Base-by-base conservation (phyloP, 73 alveolate genomes). In the Halteria grandinella region DNA sequence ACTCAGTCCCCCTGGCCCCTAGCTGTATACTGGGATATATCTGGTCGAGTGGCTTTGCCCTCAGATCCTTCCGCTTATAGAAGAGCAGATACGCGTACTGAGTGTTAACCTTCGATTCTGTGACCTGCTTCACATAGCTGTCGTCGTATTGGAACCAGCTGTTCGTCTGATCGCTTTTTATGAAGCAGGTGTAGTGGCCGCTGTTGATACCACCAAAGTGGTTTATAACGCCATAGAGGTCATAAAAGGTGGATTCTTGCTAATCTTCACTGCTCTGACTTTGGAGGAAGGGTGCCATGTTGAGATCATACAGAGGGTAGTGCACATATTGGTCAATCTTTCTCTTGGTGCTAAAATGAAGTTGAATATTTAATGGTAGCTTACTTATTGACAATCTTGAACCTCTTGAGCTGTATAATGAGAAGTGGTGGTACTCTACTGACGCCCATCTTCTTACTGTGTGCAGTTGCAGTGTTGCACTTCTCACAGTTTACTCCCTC, bases 71-170 rank as follows among this genome's bases (percentile, higher is more conserved):
- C 55, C 88, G 59, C 33, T 77, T 84, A 69, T 90, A 90, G 53
- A 90, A 72, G 44, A 90, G 80, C 32, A 90, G 86, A 70, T 90
- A 90, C 10, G 97, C 94, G 23, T 59, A 64, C 55, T 81, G 78
- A 45, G 85, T 79, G 44, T 89, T 83, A 55, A 90, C 74, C 48
- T 72, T 57, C 44, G 82, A 55, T 54, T 66, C 91, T 31, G 81
- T 62, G 34, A 78, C 58, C 28, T 86, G 82, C 25, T 86, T 29
- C 6, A 41, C 66, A 4, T 41, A 11, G 3, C 81, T 66, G 77
- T 93, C 98, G 78, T 93, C 98, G 60, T 84, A 93, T 27, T 78
- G 44, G 57, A 49, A 87, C 98, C 98, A 93, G 21, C 71, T 69
- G 28, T 86, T 62, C 28, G 63, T 62, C 17, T 41, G 34, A 23